Evolutionary conservation across 2,329 filamentous ascomycete genomes (phyloP).

Genomic region (Fusarium musae): DNA sequence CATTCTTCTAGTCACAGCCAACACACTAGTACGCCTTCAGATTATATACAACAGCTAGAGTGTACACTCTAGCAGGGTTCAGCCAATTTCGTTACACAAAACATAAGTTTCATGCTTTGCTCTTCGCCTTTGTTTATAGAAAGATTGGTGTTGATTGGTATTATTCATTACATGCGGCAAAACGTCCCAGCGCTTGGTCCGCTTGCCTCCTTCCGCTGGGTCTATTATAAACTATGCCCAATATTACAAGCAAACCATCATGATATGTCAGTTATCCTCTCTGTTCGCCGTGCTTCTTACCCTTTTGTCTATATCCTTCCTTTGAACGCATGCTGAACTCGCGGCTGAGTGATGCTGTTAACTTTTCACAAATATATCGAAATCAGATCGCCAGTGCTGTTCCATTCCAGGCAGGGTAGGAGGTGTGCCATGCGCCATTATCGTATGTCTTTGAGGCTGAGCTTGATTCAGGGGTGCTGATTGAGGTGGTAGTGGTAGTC

Average conservation of each 20-base stretch:
- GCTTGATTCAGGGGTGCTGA: slow-evolving; percentile 10
- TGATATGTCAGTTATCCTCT: slow-evolving; percentile 19
- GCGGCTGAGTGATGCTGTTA: not conserved
- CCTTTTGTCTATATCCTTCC: not conserved
- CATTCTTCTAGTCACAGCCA: slow-evolving; percentile 10
- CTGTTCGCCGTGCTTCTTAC: slow-evolving; percentile 18
- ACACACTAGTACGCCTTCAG: not conserved
- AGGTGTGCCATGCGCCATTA: slow-evolving; percentile 59
- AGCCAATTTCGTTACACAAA: not conserved
- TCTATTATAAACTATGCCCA: slow-evolving; percentile 24
- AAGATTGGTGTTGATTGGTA: slow-evolving; percentile 25
- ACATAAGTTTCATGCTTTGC: slow-evolving; percentile 2
- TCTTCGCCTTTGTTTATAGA: not conserved
- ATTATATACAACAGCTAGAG: not conserved
- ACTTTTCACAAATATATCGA: slow-evolving; percentile 13
- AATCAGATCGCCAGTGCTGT: slow-evolving; percentile 41
- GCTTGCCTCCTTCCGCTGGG: slow-evolving; percentile 37
- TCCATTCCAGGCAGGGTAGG: slow-evolving; percentile 57
- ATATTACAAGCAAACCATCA: slow-evolving; percentile 25
- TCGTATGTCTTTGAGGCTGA: slow-evolving; percentile 50
- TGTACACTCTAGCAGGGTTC: not conserved
- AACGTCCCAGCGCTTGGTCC: slow-evolving; percentile 56
- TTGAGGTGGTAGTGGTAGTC: slow-evolving; percentile 20
- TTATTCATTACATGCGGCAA: slow-evolving; percentile 44
- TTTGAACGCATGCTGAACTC: not conserved